Evolutionary conservation across 352 stramenopile species (phyloP), one percentile per base, ranked within the genome.

Genomic region (Peronospora destructor): DNA sequence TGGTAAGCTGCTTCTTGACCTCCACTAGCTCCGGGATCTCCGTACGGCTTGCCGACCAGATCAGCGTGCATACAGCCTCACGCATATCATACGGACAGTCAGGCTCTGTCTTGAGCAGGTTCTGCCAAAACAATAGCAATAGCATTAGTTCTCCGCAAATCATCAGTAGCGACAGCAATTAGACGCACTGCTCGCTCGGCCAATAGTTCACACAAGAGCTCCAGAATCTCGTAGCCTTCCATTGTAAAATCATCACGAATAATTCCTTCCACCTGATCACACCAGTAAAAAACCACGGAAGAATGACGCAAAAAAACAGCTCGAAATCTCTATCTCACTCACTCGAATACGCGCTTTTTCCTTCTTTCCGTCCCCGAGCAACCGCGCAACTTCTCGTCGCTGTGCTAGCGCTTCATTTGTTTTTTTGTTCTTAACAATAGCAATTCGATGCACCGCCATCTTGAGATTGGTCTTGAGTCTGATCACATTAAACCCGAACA

Each of bases 171-270:
- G 16, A 45, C 13, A 58, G 26, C 13, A 42, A 35, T 10, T 13
- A 17, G 44, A 69, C 73, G 41, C 49, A 90, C 79, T 54, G 93
- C 88, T 43, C 95, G 80, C 65, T 98, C 92, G 13, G 76, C 77
- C 11, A 98, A 49, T 3, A 98, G 63, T 48, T 98, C 91, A 56
- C 93, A 98, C 39, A 96, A 66, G 11, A 98, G 66, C 56, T 93
- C 82, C 23, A 98, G 63, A 56, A 98, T 96, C 61, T 98, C 92
- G 62, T 97, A 98, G 4, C 91, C 94, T 68, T 98, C 92, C 25
- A 98, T 85, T 10, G 89, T 94, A 56, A 97, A 95, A 60, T 98
- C 95, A 37, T 98, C 91, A 10, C 91, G 84, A 61, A 98, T 98
- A 19, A 98, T 89, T 8, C 83, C 80, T 68, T 94, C 83, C 29